Base-by-base conservation (phyloP, 768 basidiomycete species). In the Rhizopogon sp. region DNA sequence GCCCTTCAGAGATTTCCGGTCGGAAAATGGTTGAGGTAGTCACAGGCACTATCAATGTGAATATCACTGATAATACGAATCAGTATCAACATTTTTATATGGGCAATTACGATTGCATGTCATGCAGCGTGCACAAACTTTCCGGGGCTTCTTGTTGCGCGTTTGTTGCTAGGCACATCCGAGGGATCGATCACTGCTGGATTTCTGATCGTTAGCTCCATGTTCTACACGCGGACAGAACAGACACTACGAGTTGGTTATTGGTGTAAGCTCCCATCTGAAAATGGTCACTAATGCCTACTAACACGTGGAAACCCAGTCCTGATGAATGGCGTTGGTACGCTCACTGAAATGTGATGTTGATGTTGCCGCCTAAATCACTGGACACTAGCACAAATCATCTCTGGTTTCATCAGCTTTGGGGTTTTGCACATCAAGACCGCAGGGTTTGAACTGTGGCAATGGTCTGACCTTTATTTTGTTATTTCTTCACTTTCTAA, bases 71-170 rank as follows among this genome's bases (percentile, higher is more conserved):
- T 29, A 87, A 87, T 62, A 22, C 22, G 22, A 22, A 22, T 22
- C 22, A 22, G 22, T 22, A 25, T 25, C 22, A 25, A 25, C 3
- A 84, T 87, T 58, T 74, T 78, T 43, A 60, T 80, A 1, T 87
- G 86, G 85, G 78, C 74, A 0, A 58, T 85, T 20, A 78, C 82
- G 2, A 70, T 87, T 1, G 76, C 73, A 54, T 62, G 69, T 4
- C 85, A 88, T 61, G 83, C 84, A 0, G 85, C 84, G 1, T 87
- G 85, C 74, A 83, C 71, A 59, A 82, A 78, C 62, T 88, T 87
- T 57, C 77, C 76, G 1, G 81, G 81, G 1, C 72, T 87, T 3
- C 79, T 87, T 57, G 75, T 73, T 9, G 80, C 81, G 14, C 79
- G 85, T 16, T 62, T 85, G 11, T 74, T 87, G 25, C 69, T 88